Evolutionary conservation across 2,329 filamentous ascomycete genomes (phyloP), one percentile per base, ranked within the genome.

Genomic region (Emmonsia crescens): DNA sequence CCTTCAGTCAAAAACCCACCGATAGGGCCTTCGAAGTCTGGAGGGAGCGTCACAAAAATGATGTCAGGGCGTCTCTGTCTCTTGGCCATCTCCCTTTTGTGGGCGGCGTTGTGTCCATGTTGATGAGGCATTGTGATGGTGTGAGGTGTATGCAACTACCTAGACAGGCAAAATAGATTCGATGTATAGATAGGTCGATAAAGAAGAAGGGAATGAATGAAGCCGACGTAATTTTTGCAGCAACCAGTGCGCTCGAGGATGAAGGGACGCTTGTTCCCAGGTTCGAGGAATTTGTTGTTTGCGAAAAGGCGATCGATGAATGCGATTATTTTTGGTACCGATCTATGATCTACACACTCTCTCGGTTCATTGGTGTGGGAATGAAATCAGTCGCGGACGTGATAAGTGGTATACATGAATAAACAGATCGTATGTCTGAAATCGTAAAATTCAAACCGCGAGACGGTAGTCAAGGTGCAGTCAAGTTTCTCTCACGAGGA

Each of bases 21-120:
- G 63, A 82, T 73, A 1, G 75, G 74, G 31, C 80, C 82, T 19
- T 74, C 72, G 65, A 83, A 85, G 46, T 82, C 83, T 60, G 79
- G 75, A 27, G 76, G 67, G 36, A 79, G 75, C 0, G 82, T 84
- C 54, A 82, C 75, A 69, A 83, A 81, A 49, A 84, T 76, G 48
- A 81, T 71, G 6, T 63, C 59, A 61, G 62, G 31, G 27, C 42
- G 31, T 27, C 60, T 60, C 21, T 61, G 29, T n/a, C 46, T 56
- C 57, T 44, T 21, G 40, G 14, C 55, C 19, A 24, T n/a, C 10
- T 16, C 60, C 55, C 58, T 56, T 31, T 21, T 51, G 27, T 36
- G 62, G 63, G 52, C 62, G 61, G 52, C 62, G 46, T 57, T 59
- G 56, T 59, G 63, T 36, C 60, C 55, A 12, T 59, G 56, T 36